Conservation (phyloP, 2,329 filamentous ascomycete genomes). For the Monosporascus sp. region DNA sequence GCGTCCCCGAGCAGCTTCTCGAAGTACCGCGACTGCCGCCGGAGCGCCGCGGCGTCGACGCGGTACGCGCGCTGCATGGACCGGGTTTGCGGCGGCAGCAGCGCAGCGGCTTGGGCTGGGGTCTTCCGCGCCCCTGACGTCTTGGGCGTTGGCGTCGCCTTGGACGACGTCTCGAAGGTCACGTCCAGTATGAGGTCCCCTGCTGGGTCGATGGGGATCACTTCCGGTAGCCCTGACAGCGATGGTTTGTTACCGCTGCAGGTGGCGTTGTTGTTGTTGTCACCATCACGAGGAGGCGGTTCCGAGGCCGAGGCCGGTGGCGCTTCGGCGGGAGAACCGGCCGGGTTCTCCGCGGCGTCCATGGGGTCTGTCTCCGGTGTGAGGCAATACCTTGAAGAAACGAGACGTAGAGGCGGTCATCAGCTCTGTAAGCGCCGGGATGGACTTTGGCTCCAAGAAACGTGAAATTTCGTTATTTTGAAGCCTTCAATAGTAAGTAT, state of each 20-base stretch:
- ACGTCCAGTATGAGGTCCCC: conserved; percentile 65
- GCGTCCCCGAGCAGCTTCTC: conserved; percentile 57
- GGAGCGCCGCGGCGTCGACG: conserved; percentile 52
- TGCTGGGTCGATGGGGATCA: conserved; percentile 46
- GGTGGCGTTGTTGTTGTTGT: background rate
- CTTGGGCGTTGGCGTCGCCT: no score
- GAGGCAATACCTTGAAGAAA: conserved; percentile 28
- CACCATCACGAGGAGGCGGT: background rate
- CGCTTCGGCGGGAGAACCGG: conserved; percentile 1
- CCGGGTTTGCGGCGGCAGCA: conserved; percentile 27
- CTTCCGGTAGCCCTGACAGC: conserved; percentile 18
- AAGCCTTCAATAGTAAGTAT: no score
- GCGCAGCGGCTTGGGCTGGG: conserved; percentile 16
- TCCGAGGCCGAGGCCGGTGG: background rate
- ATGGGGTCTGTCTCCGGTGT: conserved; percentile 29
- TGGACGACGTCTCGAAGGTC: conserved; percentile 52
- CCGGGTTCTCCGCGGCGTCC: conserved; percentile 16
- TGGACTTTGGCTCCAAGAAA: no score
- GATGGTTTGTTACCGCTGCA: background rate
- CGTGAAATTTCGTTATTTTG: no score
- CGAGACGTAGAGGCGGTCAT: conserved; percentile 21
- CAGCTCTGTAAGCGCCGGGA: conserved; percentile 9
- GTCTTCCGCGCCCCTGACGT: no score
- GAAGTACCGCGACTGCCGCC: conserved; percentile 64
- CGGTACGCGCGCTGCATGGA: conserved; percentile 47